Base-by-base conservation (phyloP, 352 stramenopile species). In the Phytophthora podocarpi region DNA sequence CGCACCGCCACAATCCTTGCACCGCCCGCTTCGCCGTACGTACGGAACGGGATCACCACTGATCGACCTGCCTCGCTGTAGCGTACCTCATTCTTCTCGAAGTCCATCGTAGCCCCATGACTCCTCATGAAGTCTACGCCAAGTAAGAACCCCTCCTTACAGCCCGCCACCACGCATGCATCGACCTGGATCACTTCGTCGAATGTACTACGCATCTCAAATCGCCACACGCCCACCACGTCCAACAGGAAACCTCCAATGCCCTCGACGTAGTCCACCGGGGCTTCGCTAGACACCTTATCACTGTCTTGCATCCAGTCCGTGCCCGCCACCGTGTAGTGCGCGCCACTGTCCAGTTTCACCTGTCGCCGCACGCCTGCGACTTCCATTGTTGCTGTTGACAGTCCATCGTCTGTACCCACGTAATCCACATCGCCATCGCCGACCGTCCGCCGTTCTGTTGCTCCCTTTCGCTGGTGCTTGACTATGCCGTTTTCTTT, bases 51-150 rank as follows among this genome's bases (percentile, higher is more conserved):
- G n/a, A n/a, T n/a, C n/a, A n/a, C n/a, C n/a, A n/a, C n/a, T n/a
- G n/a, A n/a, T n/a, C n/a, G n/a, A n/a, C n/a, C n/a, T n/a, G n/a
- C n/a, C n/a, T n/a, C n/a, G n/a, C n/a, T n/a, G 36, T 49, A 46
- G 7, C 36, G 24, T 11, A 58, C 16, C 11, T 58, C 26, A 13
- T 58, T 49, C 12, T 8, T 35, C 3, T 27, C 13, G 23, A 40
- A 58, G 5, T 58, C 31, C 37, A 58, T 58, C 0, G 30, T 41
- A 27, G 50, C 35, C 5, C 40, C 16, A 6, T 18, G 50, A 12
- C 7, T 18, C 4, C 11, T 12, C 26, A 47, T 41, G 15, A 48
- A 58, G 31, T 58, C 36, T 0, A 40, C 34, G 10, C 10, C 34
- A 15, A 40, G 16, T 4, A 40, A 15, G 8, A 40, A 40, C 34